Evolutionary conservation across 2,329 filamentous ascomycete species (phyloP), one percentile per base, ranked within the genome.

Genomic region (Trichoderma afroharzianum): DNA sequence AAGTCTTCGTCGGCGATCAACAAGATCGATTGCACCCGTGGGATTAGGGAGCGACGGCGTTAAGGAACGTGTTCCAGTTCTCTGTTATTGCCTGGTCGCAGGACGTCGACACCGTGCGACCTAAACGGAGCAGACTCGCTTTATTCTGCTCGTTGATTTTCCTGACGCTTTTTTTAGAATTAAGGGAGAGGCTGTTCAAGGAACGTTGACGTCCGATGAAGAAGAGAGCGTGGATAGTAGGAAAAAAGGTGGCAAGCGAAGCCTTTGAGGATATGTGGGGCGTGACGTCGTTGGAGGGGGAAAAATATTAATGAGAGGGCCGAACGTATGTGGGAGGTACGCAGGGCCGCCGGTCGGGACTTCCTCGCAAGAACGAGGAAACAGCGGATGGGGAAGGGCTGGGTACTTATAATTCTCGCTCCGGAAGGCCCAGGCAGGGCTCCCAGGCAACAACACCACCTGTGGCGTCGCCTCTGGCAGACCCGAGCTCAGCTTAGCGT

Each of bases 361-460:
- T 87, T 87, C 85, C 85, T 82, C 85, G 83, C 85, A 82, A 83
- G 81, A 84, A 78, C 79, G 79, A 82, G 80, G 79, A 69, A 84
- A 83, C 80, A 80, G 79, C 80, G 78, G 83, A 81, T 83, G 86
- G 85, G 86, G 86, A 85, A 85, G 82, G 82, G 80, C 80, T 80
- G 78, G 79, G 82, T 86, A 82, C 82, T 88, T 88, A 88, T 88
- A 88, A 84, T 87, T 87, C 85, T 86, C 78, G 73, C 74, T 76
- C 73, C 75, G 76, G 78, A 77, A 76, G 76, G 76, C 77, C 79
- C 76, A 78, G 78, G 80, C 81, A 80, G 73, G 77, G 78, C 76
- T 77, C 82, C 83, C 77, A 83, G 83, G 82, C 82, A 83, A 79
- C 82, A 78, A 80, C 80, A 80, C 79, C 78, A 78, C 77, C 76